These are phyloP conservation scores for Prunus mume DNA, from an alignment of 306 rosid species.

Conservation along the genomic window DNA sequence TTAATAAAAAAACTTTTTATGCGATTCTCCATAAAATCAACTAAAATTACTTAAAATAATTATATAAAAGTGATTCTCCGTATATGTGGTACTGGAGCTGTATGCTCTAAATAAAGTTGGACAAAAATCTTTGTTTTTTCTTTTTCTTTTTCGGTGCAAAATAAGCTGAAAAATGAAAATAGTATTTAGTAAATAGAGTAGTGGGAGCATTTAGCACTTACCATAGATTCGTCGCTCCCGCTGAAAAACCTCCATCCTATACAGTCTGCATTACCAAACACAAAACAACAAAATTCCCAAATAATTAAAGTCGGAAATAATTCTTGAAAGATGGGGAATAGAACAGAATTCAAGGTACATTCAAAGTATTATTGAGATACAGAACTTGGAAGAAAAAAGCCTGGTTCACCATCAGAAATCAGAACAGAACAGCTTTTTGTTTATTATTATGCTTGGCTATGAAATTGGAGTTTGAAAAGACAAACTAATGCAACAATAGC, in stretches of 20 bases:
- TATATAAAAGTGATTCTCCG: no score
- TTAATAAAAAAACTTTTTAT: no score
- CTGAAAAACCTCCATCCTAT: conserved; percentile 66
- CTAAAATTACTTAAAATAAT: no score
- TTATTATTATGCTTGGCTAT: neutral
- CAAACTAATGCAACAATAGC: neutral
- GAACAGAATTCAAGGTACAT: neutral
- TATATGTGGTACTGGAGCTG: no score
- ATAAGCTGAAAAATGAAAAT: neutral
- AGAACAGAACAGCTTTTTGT: neutral
- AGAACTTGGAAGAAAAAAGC: neutral
- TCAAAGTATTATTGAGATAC: neutral
- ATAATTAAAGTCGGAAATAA: neutral
- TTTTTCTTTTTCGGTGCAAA: neutral
- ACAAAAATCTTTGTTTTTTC: neutral
- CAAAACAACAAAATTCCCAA: neutral
- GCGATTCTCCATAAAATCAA: accelerated
- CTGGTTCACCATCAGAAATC: neutral
- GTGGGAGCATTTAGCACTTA: conserved; percentile 27
- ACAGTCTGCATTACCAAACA: conserved; percentile 53
- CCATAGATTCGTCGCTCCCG: conserved; percentile 62
- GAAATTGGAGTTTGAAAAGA: no score
- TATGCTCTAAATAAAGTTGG: neutral
- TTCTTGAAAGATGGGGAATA: neutral
- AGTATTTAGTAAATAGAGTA: conserved; percentile 25